These are phyloP conservation scores for Draba incana DNA, from an alignment of 345 rosid species.

Conservation along the genomic window DNA sequence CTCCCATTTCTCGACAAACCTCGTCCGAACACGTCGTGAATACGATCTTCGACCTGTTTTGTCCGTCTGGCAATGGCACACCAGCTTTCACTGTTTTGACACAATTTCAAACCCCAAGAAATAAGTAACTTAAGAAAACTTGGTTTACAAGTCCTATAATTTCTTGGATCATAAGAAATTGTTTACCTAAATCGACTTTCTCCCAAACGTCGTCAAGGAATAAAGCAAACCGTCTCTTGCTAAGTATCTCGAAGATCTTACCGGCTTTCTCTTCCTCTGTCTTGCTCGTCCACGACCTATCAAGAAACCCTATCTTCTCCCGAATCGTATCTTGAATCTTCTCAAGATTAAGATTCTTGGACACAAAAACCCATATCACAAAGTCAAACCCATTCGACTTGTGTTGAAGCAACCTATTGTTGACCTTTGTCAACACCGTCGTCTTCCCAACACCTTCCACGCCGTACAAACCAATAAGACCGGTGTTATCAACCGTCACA, in stretches of 20 bases:
- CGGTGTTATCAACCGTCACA: conserved; percentile 37
- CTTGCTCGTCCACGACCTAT: conserved; percentile 41
- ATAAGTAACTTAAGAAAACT: background rate
- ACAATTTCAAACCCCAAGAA: background rate
- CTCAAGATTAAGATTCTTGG: conserved; percentile 41
- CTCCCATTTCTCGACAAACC: conserved; percentile 44
- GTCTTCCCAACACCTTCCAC: conserved; percentile 51
- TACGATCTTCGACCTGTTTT: conserved; percentile 42
- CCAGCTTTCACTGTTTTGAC: conserved; percentile 32
- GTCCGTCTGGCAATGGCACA: conserved; percentile 36
- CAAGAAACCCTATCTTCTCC: conserved; percentile 43
- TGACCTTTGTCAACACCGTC: conserved; percentile 47
- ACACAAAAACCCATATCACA: conserved; percentile 47
- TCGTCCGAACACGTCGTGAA: conserved; percentile 46
- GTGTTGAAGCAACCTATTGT: conserved; percentile 39
- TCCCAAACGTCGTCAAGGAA: conserved; percentile 50
- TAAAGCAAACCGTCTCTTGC: conserved; percentile 43
- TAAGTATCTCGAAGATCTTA: conserved; percentile 38
- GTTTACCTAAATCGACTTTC: conserved; percentile 38
- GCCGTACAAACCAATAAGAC: conserved; percentile 46
- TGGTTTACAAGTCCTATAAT: background rate
- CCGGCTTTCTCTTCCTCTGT: conserved; percentile 35
- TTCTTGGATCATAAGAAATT: conserved; percentile 3
- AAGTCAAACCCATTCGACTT: conserved; percentile 39
- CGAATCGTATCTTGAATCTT: conserved; percentile 44